A percentile compares a stretch with the other conserved stretches of the same genome.
phyloP scores from a whole-genome alignment of 1,284 basidiomycete species.

The Wolfiporia cocos region DNA sequence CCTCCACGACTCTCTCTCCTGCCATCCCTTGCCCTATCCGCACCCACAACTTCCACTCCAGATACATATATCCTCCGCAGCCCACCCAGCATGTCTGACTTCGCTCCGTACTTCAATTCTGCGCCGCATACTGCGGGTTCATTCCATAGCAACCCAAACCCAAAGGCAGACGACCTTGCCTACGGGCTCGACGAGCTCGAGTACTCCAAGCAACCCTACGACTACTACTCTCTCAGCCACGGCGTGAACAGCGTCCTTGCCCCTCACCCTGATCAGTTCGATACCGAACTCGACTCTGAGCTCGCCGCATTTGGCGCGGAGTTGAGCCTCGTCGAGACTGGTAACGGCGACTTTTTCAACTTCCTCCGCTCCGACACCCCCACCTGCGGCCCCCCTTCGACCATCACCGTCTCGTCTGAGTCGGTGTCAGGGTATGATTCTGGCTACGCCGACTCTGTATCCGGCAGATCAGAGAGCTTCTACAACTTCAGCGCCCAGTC shows the following conservation, averaged over 20 bases:
- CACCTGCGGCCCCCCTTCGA: conserved; percentile 66
- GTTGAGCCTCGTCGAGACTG: conserved; percentile 57
- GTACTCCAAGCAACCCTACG: conserved; percentile 34
- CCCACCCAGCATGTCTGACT: too few species aligned
- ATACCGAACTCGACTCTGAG: conserved; percentile 70
- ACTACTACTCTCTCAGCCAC: conserved; percentile 49
- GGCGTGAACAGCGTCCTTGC: conserved; percentile 60
- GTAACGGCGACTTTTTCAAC: conserved; percentile 54
- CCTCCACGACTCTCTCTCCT: too few species aligned
- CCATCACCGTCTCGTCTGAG: conserved; percentile 73
- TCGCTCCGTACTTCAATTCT: too few species aligned
- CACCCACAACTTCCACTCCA: too few species aligned
- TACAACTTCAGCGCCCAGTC: conserved; percentile 54
- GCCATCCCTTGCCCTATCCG: too few species aligned
- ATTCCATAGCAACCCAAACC: too few species aligned
- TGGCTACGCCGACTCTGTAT: conserved; percentile 53
- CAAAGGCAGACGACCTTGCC: too few species aligned
- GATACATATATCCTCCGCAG: too few species aligned
- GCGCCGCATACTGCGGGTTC: too few species aligned
- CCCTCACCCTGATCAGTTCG: conserved; percentile 74
- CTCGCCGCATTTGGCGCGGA: conserved; percentile 62
- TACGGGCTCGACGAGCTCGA: conserved; percentile 41
- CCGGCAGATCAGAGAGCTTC: conserved; percentile 60
- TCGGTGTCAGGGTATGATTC: conserved; percentile 41
- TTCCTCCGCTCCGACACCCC: conserved; percentile 57